These are phyloP conservation scores for Talaromyces sp. DNA, from an alignment of 2,329 filamentous ascomycete species.

Conservation along the genomic window DNA sequence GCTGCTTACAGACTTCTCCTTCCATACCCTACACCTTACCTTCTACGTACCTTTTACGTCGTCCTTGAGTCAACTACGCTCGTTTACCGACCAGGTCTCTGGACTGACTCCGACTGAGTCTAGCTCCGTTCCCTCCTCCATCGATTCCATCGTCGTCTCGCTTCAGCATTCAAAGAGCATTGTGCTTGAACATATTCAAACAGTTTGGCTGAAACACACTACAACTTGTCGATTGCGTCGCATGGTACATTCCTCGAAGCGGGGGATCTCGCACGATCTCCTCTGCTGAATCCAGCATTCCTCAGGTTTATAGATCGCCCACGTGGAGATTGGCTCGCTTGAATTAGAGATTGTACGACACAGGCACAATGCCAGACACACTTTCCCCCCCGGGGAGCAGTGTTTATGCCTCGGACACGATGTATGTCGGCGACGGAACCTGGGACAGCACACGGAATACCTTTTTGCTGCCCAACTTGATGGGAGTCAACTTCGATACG, in stretches of 20 bases:
- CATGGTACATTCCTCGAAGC: constrained; percentile 40
- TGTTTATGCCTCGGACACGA: constrained; percentile 55
- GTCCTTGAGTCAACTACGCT: not conserved
- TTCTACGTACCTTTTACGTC: not conserved
- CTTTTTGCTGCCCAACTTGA: constrained; percentile 59
- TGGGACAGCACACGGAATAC: constrained; percentile 59
- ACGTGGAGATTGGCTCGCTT: constrained; percentile 1
- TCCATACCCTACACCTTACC: not conserved
- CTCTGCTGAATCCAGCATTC: constrained; percentile 35
- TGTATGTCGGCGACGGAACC: constrained; percentile 62
- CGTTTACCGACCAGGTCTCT: not conserved
- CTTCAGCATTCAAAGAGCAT: not conserved
- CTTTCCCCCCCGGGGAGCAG: constrained; percentile 56
- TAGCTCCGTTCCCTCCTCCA: not conserved
- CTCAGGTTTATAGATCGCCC: constrained; percentile 20
- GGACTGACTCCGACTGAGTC: not conserved
- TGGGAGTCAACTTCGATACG: constrained; percentile 60
- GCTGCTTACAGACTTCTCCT: not conserved
- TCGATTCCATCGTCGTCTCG: not conserved
- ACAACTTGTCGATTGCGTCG: constrained; percentile 16
- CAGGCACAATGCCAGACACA: constrained; percentile 26
- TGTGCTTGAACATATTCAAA: not conserved
- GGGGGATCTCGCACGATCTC: constrained; percentile 42
- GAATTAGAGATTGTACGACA: not conserved
- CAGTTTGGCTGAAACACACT: not conserved